Evolutionary conservation across 352 stramenopile genomes (phyloP).

Genomic region (Pythium rhizo-oryzae): DNA sequence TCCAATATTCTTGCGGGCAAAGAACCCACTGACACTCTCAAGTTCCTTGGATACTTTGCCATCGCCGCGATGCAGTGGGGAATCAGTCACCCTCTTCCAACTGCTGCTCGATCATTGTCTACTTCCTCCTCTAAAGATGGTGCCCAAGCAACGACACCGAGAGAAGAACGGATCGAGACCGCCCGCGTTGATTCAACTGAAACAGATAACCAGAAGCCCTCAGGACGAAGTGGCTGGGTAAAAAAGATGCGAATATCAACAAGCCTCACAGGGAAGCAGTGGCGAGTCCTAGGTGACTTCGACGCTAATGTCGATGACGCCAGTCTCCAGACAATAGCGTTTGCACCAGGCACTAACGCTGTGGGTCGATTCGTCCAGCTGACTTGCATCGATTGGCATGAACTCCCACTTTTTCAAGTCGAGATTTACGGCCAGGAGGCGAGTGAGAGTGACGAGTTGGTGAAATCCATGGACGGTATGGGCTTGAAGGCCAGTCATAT

Average conservation of each 20-base stretch:
- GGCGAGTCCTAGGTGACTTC: slow-evolving; percentile 60
- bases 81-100: slow-evolving; percentile 32
- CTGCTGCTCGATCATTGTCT: neutral
- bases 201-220: slow-evolving; percentile 9
- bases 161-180: neutral
- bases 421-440: slow-evolving; percentile 69
- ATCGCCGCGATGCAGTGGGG: slow-evolving; percentile 60
- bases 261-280: slow-evolving; percentile 69
- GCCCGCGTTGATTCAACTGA: neutral
- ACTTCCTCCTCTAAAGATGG: neutral
- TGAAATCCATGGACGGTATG: slow-evolving; percentile 45
- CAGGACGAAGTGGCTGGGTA: slow-evolving; percentile 48
- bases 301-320: slow-evolving; percentile 52
- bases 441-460: slow-evolving; percentile 50
- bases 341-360: slow-evolving; percentile 31
- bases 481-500: slow-evolving; percentile 42
- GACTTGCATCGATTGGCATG: slow-evolving; percentile 65
- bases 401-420: slow-evolving; percentile 58
- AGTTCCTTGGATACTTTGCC: slow-evolving; percentile 72
- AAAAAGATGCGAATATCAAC: slow-evolving; percentile 59
- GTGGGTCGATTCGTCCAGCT: slow-evolving; percentile 69
- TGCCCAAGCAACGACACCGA: neutral
- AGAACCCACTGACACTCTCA: slow-evolving; percentile 71
- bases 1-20: slow-evolving; percentile 83
- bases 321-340: slow-evolving; percentile 36